Conservation (phyloP, 805 yeast species). For the Cyberlindnera lachancei region DNA sequence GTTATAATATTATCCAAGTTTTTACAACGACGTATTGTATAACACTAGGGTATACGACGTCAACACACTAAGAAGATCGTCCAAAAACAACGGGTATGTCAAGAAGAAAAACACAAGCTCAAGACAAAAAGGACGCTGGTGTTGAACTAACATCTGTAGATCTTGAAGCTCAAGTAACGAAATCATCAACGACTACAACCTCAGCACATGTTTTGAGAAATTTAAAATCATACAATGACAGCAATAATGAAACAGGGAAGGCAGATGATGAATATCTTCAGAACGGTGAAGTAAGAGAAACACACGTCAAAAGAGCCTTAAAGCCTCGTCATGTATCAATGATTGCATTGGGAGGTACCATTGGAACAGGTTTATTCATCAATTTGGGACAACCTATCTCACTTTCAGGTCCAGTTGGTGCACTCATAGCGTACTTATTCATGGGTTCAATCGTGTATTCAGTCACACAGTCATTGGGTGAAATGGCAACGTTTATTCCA, state of each 20-base stretch:
- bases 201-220: too few species aligned
- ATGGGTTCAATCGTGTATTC: slow-evolving; percentile 60
- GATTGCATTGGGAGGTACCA: slow-evolving; percentile 77
- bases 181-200: neutral
- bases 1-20: too few species aligned
- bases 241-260: neutral
- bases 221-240: too few species aligned
- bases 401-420: slow-evolving; percentile 61
- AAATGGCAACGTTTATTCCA: slow-evolving; percentile 76
- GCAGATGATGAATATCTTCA: slow-evolving; percentile 8
- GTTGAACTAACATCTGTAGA: too few species aligned
- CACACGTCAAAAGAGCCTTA: slow-evolving; percentile 49
- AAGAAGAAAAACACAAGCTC: neutral
- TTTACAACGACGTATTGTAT: too few species aligned
- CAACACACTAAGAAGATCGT: too few species aligned
- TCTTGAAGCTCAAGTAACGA: neutral
- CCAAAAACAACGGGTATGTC: too few species aligned
- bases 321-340: slow-evolving; percentile 65
- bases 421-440: slow-evolving; percentile 57
- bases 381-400: slow-evolving; percentile 50
- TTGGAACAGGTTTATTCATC: slow-evolving; percentile 72
- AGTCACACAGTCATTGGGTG: slow-evolving; percentile 69
- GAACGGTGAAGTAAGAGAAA: slow-evolving; percentile 22
- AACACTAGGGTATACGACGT: too few species aligned
- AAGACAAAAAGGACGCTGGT: too few species aligned